Percentiles rank a stretch among this genome's conserved stretches.
Evolutionary conservation across 2,329 filamentous ascomycete species (phyloP).

Genomic region (Parasarocladium wereldwijsianum): DNA sequence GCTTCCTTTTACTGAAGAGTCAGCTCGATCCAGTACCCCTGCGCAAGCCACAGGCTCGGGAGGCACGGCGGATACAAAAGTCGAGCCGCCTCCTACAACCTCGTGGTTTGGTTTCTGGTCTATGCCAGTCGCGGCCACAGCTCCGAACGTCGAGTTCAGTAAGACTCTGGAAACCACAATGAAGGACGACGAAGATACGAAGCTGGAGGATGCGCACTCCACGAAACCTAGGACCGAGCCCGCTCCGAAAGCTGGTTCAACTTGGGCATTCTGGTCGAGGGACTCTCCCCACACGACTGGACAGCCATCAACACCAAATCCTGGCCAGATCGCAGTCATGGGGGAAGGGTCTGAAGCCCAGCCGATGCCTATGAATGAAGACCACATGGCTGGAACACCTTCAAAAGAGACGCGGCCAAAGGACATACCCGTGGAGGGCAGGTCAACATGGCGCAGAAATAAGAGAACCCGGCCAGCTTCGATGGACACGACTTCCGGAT

Average conservation of each 20-base stretch:
- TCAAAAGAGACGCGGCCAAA: slow-evolving; percentile 21
- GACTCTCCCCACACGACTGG: slow-evolving; percentile 26
- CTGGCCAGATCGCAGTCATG: slow-evolving; percentile 41
- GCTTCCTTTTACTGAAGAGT: slow-evolving; percentile 8
- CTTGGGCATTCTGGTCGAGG: slow-evolving; percentile 71
- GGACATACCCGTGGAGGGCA: slow-evolving; percentile 12
- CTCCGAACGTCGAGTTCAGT: background rate
- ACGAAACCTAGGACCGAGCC: slow-evolving; percentile 15
- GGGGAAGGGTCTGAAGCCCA: slow-evolving; percentile 41
- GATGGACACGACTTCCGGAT: slow-evolving; percentile 27
- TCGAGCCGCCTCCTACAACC: slow-evolving; percentile 10
- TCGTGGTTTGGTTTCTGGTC: slow-evolving; percentile 28
- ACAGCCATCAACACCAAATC: slow-evolving; percentile 10
- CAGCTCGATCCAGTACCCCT: slow-evolving; percentile 4
- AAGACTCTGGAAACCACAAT: slow-evolving; percentile 11
- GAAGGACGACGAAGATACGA: slow-evolving; percentile 22
- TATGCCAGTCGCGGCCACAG: slow-evolving; percentile 8
- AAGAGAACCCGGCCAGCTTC: slow-evolving; percentile 33
- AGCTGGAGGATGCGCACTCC: slow-evolving; percentile 24
- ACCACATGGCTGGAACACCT: slow-evolving; percentile 22
- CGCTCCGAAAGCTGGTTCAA: slow-evolving; percentile 41
- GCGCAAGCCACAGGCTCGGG: slow-evolving; percentile 9
- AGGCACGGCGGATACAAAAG: slow-evolving; percentile 6
- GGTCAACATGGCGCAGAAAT: slow-evolving; percentile 28
- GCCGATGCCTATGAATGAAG: slow-evolving; percentile 29